Base-by-base conservation (phyloP, 345 rosid species). In the Garcia nutans region DNA sequence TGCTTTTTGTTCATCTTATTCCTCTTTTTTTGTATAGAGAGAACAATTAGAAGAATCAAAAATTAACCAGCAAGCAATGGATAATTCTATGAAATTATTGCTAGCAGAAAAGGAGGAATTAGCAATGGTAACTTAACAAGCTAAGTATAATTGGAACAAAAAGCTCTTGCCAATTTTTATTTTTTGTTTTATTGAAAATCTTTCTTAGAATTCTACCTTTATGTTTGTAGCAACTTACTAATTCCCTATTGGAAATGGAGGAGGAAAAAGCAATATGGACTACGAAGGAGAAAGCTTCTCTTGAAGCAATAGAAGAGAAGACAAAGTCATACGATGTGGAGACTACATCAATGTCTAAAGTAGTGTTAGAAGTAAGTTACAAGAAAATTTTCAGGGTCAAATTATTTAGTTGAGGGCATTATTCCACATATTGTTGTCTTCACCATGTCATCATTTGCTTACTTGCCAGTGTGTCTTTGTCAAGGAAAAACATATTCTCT, bases 251-350 rank as follows among this genome's bases (percentile, higher is more conserved):
- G 86, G 93, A 91, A 81, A 91, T 92, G 84, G 99, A 95, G 82
- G 97, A 95, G 82, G 97, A 91, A 81, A 95, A 85, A 85, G 93
- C 94, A 57, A 87, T 92, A 81, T 89, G 92, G 93, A 79, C 72
- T 79, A 85, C 91, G 26, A 92, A 87, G 83, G 97, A 91, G 86
- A 90, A 85, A 85, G 91, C 83, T 81, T 87, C 85, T 41, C 69
- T 86, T 55, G 83, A 81, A 77, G 86, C 92, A 61, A 83, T 89
- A 62, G 91, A 90, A 77, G 92, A 91, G 85, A 88, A 88, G 75
- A 78, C 85, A 73, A 84, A 80, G 64, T 76, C 76, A 49, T 76
- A 80, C 65, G 80, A 78, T 65, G 74, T 78, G 26, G 89, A 91
- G 84, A 78, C 81, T 37, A 67, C 54, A 70, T 82, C 86, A 74